Conservation (phyloP, 768 basidiomycete genomes). For the Leucocoprinus sp. region DNA sequence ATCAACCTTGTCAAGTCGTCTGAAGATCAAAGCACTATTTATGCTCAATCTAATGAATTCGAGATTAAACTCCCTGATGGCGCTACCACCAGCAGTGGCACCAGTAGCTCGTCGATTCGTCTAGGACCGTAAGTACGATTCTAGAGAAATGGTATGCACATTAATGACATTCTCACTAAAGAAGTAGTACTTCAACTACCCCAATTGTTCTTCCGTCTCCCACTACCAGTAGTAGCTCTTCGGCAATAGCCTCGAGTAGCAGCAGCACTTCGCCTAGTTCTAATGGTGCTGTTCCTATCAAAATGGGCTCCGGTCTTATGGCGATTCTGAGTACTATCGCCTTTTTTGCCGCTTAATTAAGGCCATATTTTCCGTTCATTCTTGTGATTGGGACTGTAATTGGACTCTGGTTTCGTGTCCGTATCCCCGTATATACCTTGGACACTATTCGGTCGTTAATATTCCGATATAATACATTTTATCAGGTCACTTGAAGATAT, state of each 20-base stretch:
- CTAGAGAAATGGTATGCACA: neutral
- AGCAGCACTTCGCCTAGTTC: slow-evolving; percentile 15
- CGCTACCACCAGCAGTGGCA: too few species aligned
- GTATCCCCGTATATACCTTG: neutral
- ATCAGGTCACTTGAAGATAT: neutral
- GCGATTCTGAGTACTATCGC: slow-evolving; percentile 20
- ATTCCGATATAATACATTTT: neutral
- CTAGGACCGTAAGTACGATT: slow-evolving; percentile 17
- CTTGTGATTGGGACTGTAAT: neutral
- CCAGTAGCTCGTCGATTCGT: slow-evolving; percentile 11
- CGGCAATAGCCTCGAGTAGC: slow-evolving; percentile 14
- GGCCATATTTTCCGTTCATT: slow-evolving; percentile 2
- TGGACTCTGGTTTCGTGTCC: neutral
- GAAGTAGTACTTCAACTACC: slow-evolving; percentile 10
- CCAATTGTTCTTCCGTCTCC: slow-evolving; percentile 8
- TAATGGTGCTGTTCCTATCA: slow-evolving; percentile 17
- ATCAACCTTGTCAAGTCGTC: slow-evolving; percentile 61
- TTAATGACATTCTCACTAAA: neutral
- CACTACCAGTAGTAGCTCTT: slow-evolving; percentile 12
- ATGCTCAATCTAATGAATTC: slow-evolving; percentile 68
- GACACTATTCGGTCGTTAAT: neutral
- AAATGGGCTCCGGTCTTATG: slow-evolving; percentile 20
- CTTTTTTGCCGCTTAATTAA: slow-evolving; percentile 7
- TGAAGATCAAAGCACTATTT: slow-evolving; percentile 39
- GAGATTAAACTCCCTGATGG: slow-evolving; percentile 25